Conservation (phyloP, 139 green algal genomes). For the Pleodorina starrii region DNA sequence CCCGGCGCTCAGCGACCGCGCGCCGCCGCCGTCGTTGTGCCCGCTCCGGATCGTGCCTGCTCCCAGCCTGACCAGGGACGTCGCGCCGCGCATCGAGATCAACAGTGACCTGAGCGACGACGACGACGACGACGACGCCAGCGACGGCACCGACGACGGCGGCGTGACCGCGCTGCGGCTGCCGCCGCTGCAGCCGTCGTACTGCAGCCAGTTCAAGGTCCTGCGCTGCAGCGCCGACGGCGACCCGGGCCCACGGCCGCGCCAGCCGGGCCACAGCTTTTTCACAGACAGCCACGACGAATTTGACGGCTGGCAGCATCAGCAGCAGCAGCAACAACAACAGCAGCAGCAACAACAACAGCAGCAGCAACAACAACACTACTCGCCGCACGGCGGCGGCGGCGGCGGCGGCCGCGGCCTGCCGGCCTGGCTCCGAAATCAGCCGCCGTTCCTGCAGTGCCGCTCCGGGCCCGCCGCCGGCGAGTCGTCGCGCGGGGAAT, state of each 20-base stretch:
- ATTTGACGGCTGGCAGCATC: slow-evolving; percentile 10
- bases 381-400: not conserved
- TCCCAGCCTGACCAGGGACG: not conserved
- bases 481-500: not conserved
- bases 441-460: not conserved
- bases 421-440: not conserved
- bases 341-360: not conserved
- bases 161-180: not conserved
- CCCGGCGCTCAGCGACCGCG: not conserved
- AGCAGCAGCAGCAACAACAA: not conserved
- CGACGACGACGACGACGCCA: not conserved
- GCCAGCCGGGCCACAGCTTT: not conserved
- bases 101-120: not conserved
- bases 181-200: slow-evolving; percentile 11
- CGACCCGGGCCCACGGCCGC: not conserved
- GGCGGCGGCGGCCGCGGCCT: not conserved
- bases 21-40: not conserved
- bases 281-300: slow-evolving; percentile 18
- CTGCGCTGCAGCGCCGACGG: not conserved
- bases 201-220: not conserved
- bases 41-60: not conserved
- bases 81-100: not conserved
- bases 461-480: not conserved
- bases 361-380: not conserved
- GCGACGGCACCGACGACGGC: not conserved